Evolutionary conservation across 192 early-diverging fungal species (phyloP).

Genomic region (Coemansia guatemalensis): DNA sequence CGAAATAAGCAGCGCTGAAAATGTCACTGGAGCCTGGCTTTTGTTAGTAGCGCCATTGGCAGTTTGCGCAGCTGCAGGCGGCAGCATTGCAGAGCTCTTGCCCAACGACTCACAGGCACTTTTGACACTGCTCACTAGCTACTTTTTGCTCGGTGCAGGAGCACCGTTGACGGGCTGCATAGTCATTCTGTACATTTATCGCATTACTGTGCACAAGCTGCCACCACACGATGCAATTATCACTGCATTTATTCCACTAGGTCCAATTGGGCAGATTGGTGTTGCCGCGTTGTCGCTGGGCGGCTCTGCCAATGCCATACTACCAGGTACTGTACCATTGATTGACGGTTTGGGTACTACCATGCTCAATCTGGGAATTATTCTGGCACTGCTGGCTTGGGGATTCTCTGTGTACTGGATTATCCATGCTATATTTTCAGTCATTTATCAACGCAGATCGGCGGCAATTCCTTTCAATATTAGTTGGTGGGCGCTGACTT

Average conservation of each 20-base stretch:
- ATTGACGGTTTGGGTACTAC: slow-evolving; percentile 13
- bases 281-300: slow-evolving; percentile 22
- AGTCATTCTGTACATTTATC: slow-evolving; percentile 46
- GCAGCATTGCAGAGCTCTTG: slow-evolving; percentile 25
- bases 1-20: slow-evolving; percentile 30
- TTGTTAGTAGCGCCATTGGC: slow-evolving; percentile 51
- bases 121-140: slow-evolving; percentile 20
- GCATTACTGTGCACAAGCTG: slow-evolving; percentile 45
- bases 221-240: slow-evolving; percentile 46
- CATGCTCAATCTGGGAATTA: slow-evolving; percentile 15
- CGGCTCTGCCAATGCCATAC: slow-evolving; percentile 3
- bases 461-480: slow-evolving; percentile 49
- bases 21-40: slow-evolving; percentile 52
- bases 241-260: slow-evolving; percentile 52
- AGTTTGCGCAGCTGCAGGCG: slow-evolving; percentile 46
- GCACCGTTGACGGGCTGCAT: slow-evolving; percentile 40
- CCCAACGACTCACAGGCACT: slow-evolving; percentile 3
- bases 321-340: slow-evolving; percentile 3
- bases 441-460: slow-evolving; percentile 21
- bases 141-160: slow-evolving; percentile 49
- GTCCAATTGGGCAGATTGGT: slow-evolving; percentile 52
- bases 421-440: slow-evolving; percentile 31
- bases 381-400: slow-evolving; percentile 40
- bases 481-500: slow-evolving; percentile 55
- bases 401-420: slow-evolving; percentile 40